These are phyloP conservation scores for Fusarium dimerum DNA, from an alignment of 2,329 filamentous ascomycete genomes.

Conservation along the genomic window DNA sequence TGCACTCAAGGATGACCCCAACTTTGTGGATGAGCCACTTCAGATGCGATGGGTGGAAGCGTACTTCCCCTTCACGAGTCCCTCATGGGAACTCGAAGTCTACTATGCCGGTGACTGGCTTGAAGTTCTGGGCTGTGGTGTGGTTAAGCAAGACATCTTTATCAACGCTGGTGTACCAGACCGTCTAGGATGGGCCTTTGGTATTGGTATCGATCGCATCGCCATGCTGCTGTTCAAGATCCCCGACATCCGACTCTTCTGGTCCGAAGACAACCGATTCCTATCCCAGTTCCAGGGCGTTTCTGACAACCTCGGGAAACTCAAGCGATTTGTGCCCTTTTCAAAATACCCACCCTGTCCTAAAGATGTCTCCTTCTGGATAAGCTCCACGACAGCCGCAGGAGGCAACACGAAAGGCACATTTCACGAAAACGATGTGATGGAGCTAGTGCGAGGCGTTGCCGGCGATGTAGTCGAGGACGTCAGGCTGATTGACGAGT, in stretches of 20 bases:
- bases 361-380: constrained; percentile 95
- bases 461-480: constrained; percentile 86
- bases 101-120: constrained; percentile 95
- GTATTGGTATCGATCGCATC: constrained; percentile 88
- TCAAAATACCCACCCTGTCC: constrained; percentile 88
- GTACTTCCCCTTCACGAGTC: constrained; percentile 96
- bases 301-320: constrained; percentile 47
- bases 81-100: constrained; percentile 94
- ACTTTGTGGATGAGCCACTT: constrained; percentile 67
- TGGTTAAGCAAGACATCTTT: constrained; percentile 82
- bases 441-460: constrained; percentile 87
- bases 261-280: constrained; percentile 85
- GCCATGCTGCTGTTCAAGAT: constrained; percentile 98
- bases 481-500: constrained; percentile 81
- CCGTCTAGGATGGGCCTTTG: constrained; percentile 92
- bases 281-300: constrained; percentile 77
- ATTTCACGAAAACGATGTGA: constrained; percentile 95
- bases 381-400: constrained; percentile 50
- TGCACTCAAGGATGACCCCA: constrained; percentile 52
- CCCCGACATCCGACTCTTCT: constrained; percentile 94
- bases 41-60: constrained; percentile 93
- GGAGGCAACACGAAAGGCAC: constrained; percentile 47
- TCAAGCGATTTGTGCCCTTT: constrained; percentile 77
- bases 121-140: constrained; percentile 90
- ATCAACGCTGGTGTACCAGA: constrained; percentile 73